phyloP scores from a whole-genome alignment of 208 protist species.

The Trypanosomatidae sp. region DNA sequence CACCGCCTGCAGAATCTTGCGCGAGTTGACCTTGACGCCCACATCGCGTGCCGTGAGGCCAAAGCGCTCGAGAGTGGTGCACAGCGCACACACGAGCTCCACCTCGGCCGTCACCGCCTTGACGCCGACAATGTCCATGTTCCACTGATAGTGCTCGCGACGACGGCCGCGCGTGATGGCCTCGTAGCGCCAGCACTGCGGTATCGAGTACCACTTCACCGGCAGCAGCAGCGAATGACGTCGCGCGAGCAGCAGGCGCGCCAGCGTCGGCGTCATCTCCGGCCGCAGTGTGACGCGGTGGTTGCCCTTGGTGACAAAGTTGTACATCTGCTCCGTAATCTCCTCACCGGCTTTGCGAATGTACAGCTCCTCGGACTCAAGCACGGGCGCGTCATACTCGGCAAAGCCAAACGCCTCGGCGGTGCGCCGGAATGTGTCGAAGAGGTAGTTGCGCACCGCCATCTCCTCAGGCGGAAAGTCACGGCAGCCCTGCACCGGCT shows the following conservation, averaged over 20 bases:
- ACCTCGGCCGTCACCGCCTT: constrained; percentile 83
- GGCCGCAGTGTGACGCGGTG: constrained; percentile 88
- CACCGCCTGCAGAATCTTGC: constrained; percentile 85
- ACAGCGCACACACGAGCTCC: constrained; percentile 86
- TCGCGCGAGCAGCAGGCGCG: constrained; percentile 82
- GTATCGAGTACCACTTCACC: constrained; percentile 93
- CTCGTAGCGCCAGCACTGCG: constrained; percentile 95
- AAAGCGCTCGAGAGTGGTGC: constrained; percentile 58
- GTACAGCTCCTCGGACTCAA: constrained; percentile 90
- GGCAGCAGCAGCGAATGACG: constrained; percentile 84
- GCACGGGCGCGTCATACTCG: constrained; percentile 94
- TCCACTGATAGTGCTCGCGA: constrained; percentile 96
- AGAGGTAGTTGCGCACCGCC: constrained; percentile 85
- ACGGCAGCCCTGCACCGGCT: constrained; percentile 89
- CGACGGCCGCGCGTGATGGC: constrained; percentile 88
- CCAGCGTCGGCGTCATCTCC: constrained; percentile 94
- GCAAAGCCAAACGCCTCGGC: constrained; percentile 86
- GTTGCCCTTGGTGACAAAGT: constrained; percentile 91
- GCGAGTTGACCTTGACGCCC: constrained; percentile 88
- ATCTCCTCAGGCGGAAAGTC: constrained; percentile 95
- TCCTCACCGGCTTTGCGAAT: constrained; percentile 93
- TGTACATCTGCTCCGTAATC: constrained; percentile 95
- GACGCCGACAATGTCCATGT: constrained; percentile 95
- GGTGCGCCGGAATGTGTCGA: constrained; percentile 76
- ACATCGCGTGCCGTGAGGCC: constrained; percentile 85